Evolutionary conservation across 306 rosid genomes (phyloP), one percentile per base, ranked within the genome.

Genomic region (Comarum palustre): DNA sequence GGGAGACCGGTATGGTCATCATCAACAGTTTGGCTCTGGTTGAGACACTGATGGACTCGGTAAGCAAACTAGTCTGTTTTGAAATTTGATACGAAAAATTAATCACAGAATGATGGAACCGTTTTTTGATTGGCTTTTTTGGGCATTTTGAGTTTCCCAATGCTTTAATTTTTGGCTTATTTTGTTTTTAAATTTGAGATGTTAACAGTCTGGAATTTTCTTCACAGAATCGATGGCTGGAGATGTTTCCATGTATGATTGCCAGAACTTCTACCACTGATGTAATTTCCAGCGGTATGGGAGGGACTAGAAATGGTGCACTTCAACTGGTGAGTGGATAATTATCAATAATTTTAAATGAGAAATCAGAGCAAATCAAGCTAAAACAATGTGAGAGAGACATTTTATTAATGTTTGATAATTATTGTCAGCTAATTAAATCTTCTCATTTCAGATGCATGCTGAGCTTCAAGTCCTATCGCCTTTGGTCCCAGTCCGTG

Each of bases 391-490:
- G 41, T 29, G 20, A 15, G 34, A 57, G 13, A 0, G 22, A 29
- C 34, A 36, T 60, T 31, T 17, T 60, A 7, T 60, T 27, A 62
- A 34, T 16, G 14, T 24, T 62, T 10, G 3, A 31, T 62, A 2
- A 15, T 64, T 20, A 29, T 15, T 46, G 72, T 45, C 24, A 43
- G 12, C 41, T 68, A 5, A 61, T 61, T 16, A 41, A 16, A 17
- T 29, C 4, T 36, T 3, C 3, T n/a, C 27, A 19, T 78, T 57
- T 0, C 47, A 94, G 98, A 91, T 94, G 97, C 95, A 94, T 69
- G 98, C 92, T 1, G 98, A 94, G 73, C 88, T 94, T 3, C 98
- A 94, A 86, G 97, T 94, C 11, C 91, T 94, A 1, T 94, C 98
- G 0, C 96, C 98, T 4, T 79, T 94, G 81, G 98, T 94, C 14